These are phyloP conservation scores for Fusarium sublunatum DNA, from an alignment of 2,329 filamentous ascomycete genomes.

Conservation along the genomic window DNA sequence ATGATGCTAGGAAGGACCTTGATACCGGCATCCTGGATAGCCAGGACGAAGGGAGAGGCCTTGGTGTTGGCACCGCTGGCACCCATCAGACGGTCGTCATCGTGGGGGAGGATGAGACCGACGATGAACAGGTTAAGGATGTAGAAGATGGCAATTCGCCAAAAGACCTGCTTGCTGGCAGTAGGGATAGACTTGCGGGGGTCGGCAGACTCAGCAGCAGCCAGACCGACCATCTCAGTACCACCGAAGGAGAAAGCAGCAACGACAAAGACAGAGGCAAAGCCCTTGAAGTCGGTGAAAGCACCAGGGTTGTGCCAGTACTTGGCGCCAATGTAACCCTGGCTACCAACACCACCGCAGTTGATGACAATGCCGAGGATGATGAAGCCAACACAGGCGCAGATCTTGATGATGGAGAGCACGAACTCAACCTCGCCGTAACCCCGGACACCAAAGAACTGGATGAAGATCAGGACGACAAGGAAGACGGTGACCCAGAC, in stretches of 20 bases:
- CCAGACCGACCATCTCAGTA: slow-evolving; percentile 80
- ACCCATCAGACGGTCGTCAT: slow-evolving; percentile 71
- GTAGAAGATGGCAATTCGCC: slow-evolving; percentile 93
- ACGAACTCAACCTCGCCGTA: slow-evolving; percentile 92
- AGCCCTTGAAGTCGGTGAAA: slow-evolving; percentile 83
- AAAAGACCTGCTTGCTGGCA: slow-evolving; percentile 94
- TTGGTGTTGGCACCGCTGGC: slow-evolving; percentile 71
- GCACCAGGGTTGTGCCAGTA: slow-evolving; percentile 85
- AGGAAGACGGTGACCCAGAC: slow-evolving; percentile 89
- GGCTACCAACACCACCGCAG: slow-evolving; percentile 78
- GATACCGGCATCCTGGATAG: slow-evolving; percentile 87
- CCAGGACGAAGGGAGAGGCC: slow-evolving; percentile 92
- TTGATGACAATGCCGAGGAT: slow-evolving; percentile 89
- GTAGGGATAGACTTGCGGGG: slow-evolving; percentile 83
- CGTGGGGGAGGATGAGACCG: slow-evolving; percentile 82
- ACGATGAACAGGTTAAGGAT: slow-evolving; percentile 84
- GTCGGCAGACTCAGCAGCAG: slow-evolving; percentile 80
- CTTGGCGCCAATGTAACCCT: slow-evolving; percentile 81
- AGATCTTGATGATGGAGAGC: slow-evolving; percentile 86
- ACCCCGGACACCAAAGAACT: slow-evolving; percentile 86
- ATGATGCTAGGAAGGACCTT: slow-evolving; percentile 84
- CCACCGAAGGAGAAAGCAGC: slow-evolving; percentile 80
- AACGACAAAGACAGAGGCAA: slow-evolving; percentile 80
- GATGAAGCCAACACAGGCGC: slow-evolving; percentile 70
- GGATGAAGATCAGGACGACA: slow-evolving; percentile 79